Evolutionary conservation across 1,139 yeast species (phyloP), one percentile per base, ranked within the genome.

Genomic region (Diutina sp.): DNA sequence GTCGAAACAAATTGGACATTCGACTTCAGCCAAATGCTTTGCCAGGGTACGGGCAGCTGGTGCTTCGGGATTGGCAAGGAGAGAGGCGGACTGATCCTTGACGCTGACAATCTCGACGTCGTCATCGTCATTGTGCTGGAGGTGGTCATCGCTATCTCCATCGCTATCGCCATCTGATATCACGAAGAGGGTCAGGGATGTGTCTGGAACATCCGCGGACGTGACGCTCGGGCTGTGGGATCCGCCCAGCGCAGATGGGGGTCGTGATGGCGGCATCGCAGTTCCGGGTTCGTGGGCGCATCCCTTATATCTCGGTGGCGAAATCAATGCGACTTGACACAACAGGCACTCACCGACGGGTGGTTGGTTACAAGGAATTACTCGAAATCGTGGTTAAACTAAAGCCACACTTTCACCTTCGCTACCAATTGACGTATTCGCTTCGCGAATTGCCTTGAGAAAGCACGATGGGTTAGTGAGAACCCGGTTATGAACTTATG

Each of bases 1-100:
- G 58, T 76, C 80, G 61, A 76, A 76, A 62, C 80, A 76, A 28
- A 76, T 73, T 21, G 80, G 80, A 61, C 80, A 76, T 61, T 74
- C 74, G 18, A 73, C 64, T 58, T 73, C 76, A 18, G 69, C 64
- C 55, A 76, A 62, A 51, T 66, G 69, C 63, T 75, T 75, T 46
- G 70, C 67, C 16, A 64, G n/a, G 11, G 53, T 30, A 12, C 44
- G 16, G 7, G 6, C 61, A 52, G 63, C 63, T 2, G 58, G 58
- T 35, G 66, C 65, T 7, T 65, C 63, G 14, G 65, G 60, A 47
- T 61, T 65, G 55, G 62, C 65, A 18, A 76, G 65, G 30, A 76
- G 64, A 38, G 67, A 65, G 55, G 72, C 68, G 3, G 79, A 74
- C 55, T 72, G 72, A 47, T 67, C 65, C 52, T 71, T 62, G 57